These are phyloP conservation scores for Glebionis coronaria DNA, from an alignment of 129 eudicot species.

Conservation along the genomic window DNA sequence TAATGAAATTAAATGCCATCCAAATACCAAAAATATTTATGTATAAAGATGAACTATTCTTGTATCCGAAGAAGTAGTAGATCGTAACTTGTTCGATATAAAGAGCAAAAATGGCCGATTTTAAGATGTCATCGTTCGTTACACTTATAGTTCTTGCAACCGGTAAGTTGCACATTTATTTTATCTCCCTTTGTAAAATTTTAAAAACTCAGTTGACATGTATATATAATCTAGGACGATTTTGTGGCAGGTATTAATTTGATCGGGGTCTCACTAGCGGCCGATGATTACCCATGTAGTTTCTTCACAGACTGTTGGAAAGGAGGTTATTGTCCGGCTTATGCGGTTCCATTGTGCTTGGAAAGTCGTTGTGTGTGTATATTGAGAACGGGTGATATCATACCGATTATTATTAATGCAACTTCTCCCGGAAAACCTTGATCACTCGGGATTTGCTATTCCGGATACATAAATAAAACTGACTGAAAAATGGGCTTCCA, in stretches of 20 bases:
- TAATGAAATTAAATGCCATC: no score
- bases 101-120: background rate
- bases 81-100: background rate
- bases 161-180: background rate
- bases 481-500: background rate
- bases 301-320: background rate
- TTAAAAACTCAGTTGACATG: background rate
- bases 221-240: no score
- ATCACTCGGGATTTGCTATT: background rate
- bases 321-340: background rate
- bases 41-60: background rate
- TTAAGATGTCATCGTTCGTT: background rate
- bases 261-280: background rate
- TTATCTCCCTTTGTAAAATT: background rate
- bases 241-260: constrained; percentile 1
- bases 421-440: constrained; percentile 9
- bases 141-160: background rate
- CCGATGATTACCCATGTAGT: constrained; percentile 3
- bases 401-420: constrained; percentile 4
- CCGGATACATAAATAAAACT: background rate
- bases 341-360: constrained; percentile 6
- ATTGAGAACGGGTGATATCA: background rate
- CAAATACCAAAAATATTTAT: background rate
- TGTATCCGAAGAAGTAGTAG: background rate
- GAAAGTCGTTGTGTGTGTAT: constrained; percentile 1